phyloP scores from a whole-genome alignment of 2,329 filamentous ascomycete species.

The Botrytis hyacinthi region DNA sequence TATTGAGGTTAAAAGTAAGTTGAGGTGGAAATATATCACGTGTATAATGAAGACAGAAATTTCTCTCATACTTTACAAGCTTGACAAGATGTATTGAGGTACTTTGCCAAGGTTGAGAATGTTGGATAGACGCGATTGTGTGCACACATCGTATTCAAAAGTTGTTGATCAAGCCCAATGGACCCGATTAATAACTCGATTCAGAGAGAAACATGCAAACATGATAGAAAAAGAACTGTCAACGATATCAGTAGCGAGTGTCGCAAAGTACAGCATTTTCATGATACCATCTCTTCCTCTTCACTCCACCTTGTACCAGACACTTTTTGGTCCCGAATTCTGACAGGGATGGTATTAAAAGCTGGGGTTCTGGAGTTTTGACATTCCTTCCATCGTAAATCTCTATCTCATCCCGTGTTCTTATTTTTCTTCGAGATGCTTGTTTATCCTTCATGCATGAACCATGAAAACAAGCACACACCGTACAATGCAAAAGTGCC shows the following conservation, averaged over 20 bases:
- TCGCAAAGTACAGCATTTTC: background rate
- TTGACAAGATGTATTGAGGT: background rate
- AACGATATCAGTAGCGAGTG: background rate
- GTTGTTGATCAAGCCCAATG: background rate
- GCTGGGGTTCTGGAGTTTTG: background rate
- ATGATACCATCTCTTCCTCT: background rate
- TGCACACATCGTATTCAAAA: background rate
- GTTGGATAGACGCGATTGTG: background rate
- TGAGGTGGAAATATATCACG: background rate
- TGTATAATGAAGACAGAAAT: background rate
- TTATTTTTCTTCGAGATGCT: background rate
- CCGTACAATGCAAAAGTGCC: background rate
- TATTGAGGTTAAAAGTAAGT: background rate
- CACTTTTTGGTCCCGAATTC: background rate
- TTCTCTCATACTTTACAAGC: background rate
- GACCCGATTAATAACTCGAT: background rate
- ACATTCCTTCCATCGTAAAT: background rate
- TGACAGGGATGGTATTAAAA: background rate
- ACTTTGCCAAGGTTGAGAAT: background rate
- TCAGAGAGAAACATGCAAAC: background rate
- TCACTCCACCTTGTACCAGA: background rate
- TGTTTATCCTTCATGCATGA: constrained; percentile 12
- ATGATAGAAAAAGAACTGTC: background rate
- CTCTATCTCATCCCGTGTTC: background rate
- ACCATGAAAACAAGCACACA: constrained; percentile 7